Percentiles rank a stretch among this genome's conserved stretches.
Evolutionary conservation across 371 early-diverging fungal genomes (phyloP).

Genomic region (Polyrhizophydium stewartii): DNA sequence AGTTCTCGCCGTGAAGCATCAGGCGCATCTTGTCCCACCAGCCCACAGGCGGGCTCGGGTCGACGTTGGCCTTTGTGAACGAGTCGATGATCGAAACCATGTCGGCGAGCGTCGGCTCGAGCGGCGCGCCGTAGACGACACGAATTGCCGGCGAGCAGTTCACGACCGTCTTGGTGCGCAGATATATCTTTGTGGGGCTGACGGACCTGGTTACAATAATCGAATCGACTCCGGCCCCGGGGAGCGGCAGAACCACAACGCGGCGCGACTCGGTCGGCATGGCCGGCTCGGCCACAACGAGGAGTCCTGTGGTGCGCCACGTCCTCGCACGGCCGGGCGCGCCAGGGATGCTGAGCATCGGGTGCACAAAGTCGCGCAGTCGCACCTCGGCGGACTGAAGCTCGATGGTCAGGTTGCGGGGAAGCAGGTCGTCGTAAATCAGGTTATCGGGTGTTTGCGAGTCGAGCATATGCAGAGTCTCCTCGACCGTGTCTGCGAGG

Average conservation of each 20-base stretch:
- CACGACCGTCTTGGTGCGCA: conserved; percentile 46
- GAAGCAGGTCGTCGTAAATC: conserved; percentile 52
- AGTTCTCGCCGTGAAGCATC: conserved; percentile 58
- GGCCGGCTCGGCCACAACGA: conserved; percentile 39
- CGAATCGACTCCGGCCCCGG: conserved; percentile 14
- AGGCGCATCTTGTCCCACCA: conserved; percentile 78
- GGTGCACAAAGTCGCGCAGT: conserved; percentile 58
- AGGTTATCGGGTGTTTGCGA: conserved; percentile 48
- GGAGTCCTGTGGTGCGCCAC: conserved; percentile 38
- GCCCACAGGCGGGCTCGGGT: conserved; percentile 64
- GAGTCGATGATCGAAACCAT: conserved; percentile 56
- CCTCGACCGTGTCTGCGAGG: conserved; percentile 44
- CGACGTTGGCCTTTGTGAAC: conserved; percentile 60
- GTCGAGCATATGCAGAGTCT: conserved; percentile 58
- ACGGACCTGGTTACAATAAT: conserved; percentile 47
- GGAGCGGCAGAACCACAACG: conserved; percentile 22
- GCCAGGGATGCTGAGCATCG: conserved; percentile 49
- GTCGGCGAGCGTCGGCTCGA: conserved; percentile 65
- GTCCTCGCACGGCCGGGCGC: neutral
- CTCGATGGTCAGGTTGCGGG: conserved; percentile 44
- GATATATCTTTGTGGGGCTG: conserved; percentile 63
- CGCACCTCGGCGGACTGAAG: conserved; percentile 43
- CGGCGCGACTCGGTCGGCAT: conserved; percentile 27
- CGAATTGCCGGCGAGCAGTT: conserved; percentile 26
- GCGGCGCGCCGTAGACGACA: conserved; percentile 55